Base-by-base conservation (phyloP, 164 flowering plant species). In the Magnolia sinica region DNA sequence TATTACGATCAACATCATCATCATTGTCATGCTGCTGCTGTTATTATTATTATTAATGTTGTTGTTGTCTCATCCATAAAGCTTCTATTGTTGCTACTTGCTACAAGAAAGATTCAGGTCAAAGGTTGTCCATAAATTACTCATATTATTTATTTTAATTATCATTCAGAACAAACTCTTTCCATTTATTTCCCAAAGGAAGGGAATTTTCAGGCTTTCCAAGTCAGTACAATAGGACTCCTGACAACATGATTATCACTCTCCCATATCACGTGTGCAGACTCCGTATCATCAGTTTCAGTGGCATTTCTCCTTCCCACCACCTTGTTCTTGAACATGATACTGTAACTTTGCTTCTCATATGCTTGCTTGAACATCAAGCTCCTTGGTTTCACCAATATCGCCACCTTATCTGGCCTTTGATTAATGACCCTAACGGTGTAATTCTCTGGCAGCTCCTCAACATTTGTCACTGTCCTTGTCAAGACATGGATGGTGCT, bases 201-300 rank as follows among this genome's bases (percentile, higher is more conserved):
- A 11, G 18, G 18, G 1, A 16, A 16, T 11, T 55, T 55, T 55
- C 61, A 55, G 61, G 61, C 61, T 3, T 55, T 27, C 77, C 77
- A 68, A 4, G 20, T 31, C 29, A 76, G 7, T 2, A 14, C 23
- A 24, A 76, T 24, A 1, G 77, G 73, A 50, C 73, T 76, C 64
- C 8, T 68, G 8, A 76, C 77, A 14, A 4, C 22, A 50, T 76
- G 77, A 14, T 7, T 13, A n/a, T 68, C 77, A 18, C 69, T 68
- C 31, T 67, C 69, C 77, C 77, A 76, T 10, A 66, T 55, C 16
- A 76, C 13, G 29, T 58, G 27, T 10, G 72, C 77, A 27, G 27
- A 76, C 50, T 23, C 63, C 18, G 45, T 29, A 24, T 75, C 31
- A 9, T 49, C 29, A 10, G 27, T 7, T 14, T 67, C 18, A 22